Evolutionary conservation across 164 flowering plant genomes (phyloP).

Genomic region (Houttuynia cordata): DNA sequence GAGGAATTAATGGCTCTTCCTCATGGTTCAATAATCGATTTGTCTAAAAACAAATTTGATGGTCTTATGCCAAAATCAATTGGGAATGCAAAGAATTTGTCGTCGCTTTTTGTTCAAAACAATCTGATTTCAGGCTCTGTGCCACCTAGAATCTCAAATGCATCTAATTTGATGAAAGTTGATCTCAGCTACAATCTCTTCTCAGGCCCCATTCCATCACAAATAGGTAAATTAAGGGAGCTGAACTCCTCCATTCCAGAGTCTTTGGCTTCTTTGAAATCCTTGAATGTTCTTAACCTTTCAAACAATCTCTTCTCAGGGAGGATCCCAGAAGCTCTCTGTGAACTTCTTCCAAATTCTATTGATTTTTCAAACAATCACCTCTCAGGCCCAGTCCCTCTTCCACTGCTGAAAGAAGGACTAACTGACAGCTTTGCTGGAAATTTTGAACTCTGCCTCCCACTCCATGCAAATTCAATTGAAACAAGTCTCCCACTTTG

Average conservation of each 20-base stretch:
- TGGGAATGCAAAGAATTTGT: constrained; percentile 54
- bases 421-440: constrained; percentile 62
- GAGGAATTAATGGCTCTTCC: constrained; percentile 60
- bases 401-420: constrained; percentile 44
- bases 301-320: constrained; percentile 73
- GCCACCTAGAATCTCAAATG: constrained; percentile 59
- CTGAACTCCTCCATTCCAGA: constrained; percentile 72
- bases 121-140: constrained; percentile 63
- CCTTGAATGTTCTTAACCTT: constrained; percentile 74
- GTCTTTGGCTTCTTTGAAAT: constrained; percentile 52
- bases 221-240: constrained; percentile 50
- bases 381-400: constrained; percentile 76
- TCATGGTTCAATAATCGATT: constrained; percentile 63
- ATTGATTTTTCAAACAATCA: constrained; percentile 66
- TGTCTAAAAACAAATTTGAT: constrained; percentile 39
- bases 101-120: constrained; percentile 56
- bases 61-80: constrained; percentile 42
- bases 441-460: constrained; percentile 64
- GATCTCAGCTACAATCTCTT: constrained; percentile 70
- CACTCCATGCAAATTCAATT: constrained; percentile 23
- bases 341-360: constrained; percentile 56
- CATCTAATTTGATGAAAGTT: constrained; percentile 62
- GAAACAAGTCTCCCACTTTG: constrained; percentile 42
- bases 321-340: constrained; percentile 53
- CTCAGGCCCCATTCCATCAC: constrained; percentile 68